Base-by-base conservation (phyloP, 2,329 filamentous ascomycete species). In the Penicillium hesseltinei region DNA sequence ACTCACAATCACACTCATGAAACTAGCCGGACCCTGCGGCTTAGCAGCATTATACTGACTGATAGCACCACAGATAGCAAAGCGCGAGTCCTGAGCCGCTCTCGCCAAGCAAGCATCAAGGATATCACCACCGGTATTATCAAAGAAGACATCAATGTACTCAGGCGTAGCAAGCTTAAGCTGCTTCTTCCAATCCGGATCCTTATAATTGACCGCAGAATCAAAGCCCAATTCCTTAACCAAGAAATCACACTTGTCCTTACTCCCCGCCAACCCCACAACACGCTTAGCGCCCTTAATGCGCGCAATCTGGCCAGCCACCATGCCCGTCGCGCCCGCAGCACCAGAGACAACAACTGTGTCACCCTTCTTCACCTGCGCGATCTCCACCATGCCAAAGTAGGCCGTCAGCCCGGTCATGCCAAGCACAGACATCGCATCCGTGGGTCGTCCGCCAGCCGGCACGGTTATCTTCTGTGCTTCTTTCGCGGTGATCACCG, bases 231-330 rank as follows among this genome's bases (percentile, higher is more conserved):
- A 75, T 66, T 87, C 83, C 59, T 83, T 75, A 3, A 77, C 81
- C 60, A 92, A 72, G 81, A 87, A 90, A 49, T 78, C 73, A 64
- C 84, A 89, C 76, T 91, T 91, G 38, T 88, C 84, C 36, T 84
- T 81, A 53, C 80, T 82, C 0, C 88, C 88, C 0, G 86, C 86
- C 60, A 90, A 79, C 7, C 88, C 88, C 23, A 88, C 73, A 13
- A 90, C 84, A 3, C 80, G 68, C 63, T 77, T 83, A 75, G 64
- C 82, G 13, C 88, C 89, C 72, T 86, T 85, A 52, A 91, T 75
- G 78, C 90, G 91, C 19, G 88, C 88, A 63, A 92, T 90, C 75
- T 93, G 90, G 0, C 88, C 89, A 0, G 85, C 89, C 1, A 92
- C 84, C 67, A 83, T 88, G 1, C 90, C 90, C 0, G 90, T 92